Base-by-base conservation (phyloP, 2,329 filamentous ascomycete genomes). In the Fusarium cicatricum region DNA sequence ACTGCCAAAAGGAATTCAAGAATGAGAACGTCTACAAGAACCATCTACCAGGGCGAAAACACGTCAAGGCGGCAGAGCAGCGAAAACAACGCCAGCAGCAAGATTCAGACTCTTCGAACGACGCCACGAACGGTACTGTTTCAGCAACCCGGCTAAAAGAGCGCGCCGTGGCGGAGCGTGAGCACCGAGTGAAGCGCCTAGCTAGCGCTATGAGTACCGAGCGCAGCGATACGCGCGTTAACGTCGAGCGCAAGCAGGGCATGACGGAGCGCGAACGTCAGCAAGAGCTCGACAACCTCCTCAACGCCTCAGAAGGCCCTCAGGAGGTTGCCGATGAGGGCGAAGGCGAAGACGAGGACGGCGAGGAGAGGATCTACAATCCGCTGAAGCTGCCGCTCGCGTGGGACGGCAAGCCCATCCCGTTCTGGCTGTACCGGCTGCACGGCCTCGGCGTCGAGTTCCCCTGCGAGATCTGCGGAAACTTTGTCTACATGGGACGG, bases 331-430 rank as follows among this genome's bases (percentile, higher is more conserved):
- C 68, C 62, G 83, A 84, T 8, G 82, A 82, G 1, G 85, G 84
- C 0, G 87, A 88, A 1, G 86, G 86, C 11, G 90, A 92, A 0
- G 90, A 89, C 1, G 86, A 88, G 3, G 88, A 92, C 12, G 90
- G 87, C 33, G 91, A 94, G 37, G 92, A 97, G 62, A 93, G 88
- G 72, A 90, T 98, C 55, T 97, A 98, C 81, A 99, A 99, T 74
- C 95, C 95, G 0, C 83, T 99, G 64, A 99, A 99, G 72, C 82
- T 99, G 2, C 95, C 95, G 0, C 83, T 99, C 8, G 94, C 92
- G 3, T 99, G 96, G 96, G 95, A 99, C 66, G 95, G 96, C 67
- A 99, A 99, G 72, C 95, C 96, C 0, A 99, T 99, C 68, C 95
- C 96, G 0, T 99, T 95, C 80, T 99, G 95, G 95, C 84, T 99